Base-by-base conservation (phyloP, 2,329 filamentous ascomycete genomes). In the Xylaria hypoxylon region DNA sequence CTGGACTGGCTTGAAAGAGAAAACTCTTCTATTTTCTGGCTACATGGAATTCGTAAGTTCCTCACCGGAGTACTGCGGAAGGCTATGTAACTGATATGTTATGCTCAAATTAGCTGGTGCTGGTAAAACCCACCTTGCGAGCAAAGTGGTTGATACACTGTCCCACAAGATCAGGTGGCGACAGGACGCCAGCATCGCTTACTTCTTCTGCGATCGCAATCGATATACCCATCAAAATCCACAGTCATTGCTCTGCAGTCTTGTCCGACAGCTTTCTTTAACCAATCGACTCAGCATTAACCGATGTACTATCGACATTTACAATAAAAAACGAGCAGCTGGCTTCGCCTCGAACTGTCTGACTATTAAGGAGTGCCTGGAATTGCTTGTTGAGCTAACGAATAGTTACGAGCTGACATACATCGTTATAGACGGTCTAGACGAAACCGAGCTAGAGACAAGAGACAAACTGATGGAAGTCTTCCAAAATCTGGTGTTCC, bases 41-140 rank as follows among this genome's bases (percentile, higher is more conserved):
- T 64, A 11, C 62, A 64, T 51, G 62, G 62, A 17, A 64, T 64
- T 40, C 62, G 59, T 62, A 45, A 62, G 59, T 62, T 6, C 2
- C 28, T 5, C 13, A 31, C 17, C 8, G 2, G n/a, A n/a, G 22
- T 31, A 52, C 24, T 4, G 3, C 38, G 1, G 33, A 47, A n/a
- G 22, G 26, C 17, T 40, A 13, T 31, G 24, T n/a, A 42, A 17
- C 52, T 51, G 5, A 33, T 26, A 5, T 24, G 1, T 42, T 24
- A 24, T 42, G 4, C 26, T 45, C 5, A 8, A 19, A 35, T 19
- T 47, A 62, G 50, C 62, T 17, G 62, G 62, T 5, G 62, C 62
- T 11, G 62, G 62, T 6, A 64, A 64, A 50, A 64, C 62, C 6
- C 22, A 31, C 17, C 40, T 64, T 24, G 33, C 62, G 2, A 33